Evolutionary conservation across 2,329 filamentous ascomycete species (phyloP), one percentile per base, ranked within the genome.

Genomic region (Fusarium nisikadoi): DNA sequence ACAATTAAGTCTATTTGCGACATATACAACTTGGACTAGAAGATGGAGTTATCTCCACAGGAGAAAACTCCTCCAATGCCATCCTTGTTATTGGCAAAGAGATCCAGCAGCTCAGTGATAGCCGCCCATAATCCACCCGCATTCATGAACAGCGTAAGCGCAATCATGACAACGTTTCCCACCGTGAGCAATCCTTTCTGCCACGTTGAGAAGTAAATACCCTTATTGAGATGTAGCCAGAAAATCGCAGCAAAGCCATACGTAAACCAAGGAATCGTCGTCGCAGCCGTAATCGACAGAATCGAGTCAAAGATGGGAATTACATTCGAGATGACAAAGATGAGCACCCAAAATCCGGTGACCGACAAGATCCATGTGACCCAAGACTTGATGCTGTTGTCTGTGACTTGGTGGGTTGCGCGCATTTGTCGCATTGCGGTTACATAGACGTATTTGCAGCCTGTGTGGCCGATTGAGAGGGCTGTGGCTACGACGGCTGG

Each of bases 251-350:
- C 67, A 7, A 78, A 71, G 3, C 73, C 69, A 14, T 76, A 78
- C 0, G 75, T 78, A 6, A 78, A 78, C 77, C 76, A 78, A 0
- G 77, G 71, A 12, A 78, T 75, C 0, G 75, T 77, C 0, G 76
- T 78, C 1, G 77, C 74, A 1, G 74, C 73, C 0, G 75, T 76
- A 1, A 79, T 79, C 4, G 74, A 73, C 17, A 79, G 60, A 13
- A 79, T 78, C 0, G 77, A 79, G 36, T 78, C 75, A 52, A 79
- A 79, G 25, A 78, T 71, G 2, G 77, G 77, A 19, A 79, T 78
- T 36, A 75, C 76, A 3, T 79, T 79, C 0, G 76, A 74, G 19
- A 79, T 69, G 7, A 73, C 67, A 36, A 78, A 79, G 23, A 75
- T 70, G 5, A 78, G n/a, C 0, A 77, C 58, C 76, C 75, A 78